Evolutionary conservation across 1,139 yeast species (phyloP), one percentile per base, ranked within the genome.

Genomic region (Lipomyces yarrowii): DNA sequence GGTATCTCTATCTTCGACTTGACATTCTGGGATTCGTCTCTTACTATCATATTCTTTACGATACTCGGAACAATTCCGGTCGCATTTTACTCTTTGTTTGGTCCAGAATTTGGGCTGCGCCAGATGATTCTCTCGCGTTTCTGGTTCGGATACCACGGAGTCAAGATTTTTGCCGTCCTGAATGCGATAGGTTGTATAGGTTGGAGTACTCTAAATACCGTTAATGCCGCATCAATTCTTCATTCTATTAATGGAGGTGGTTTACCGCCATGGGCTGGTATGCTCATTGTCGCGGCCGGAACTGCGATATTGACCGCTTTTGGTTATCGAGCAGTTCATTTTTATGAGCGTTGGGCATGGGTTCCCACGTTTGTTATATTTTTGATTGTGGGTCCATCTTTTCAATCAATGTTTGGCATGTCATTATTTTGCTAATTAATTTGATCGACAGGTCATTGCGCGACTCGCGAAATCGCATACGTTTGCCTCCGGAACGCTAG

Each of bases 181-280:
- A 92, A 92, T 76, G 85, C 88, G 74, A 78, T 92, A 73, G 96
- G 97, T 18, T 91, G 97, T 84, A 85, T 92, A 70, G 98, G 98
- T 71, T 92, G 98, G 98, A 92, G 96, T 78, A 91, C 96, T 21
- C 96, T 91, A 59, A 93, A 92, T 79, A 90, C 91, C 71, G 90
- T 92, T 86, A 89, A 92, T 35, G 87, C 96, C 48, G 96, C 97
- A 32, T 96, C 91, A 77, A 82, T 92, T 74, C 82, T 92, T 71
- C 87, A 89, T 78, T 86, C 90, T 76, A 88, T 91, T 70, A 90
- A 91, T 78, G 80, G 81, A 33, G 80, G 81, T 61, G 79, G 80
- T 59, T 82, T 90, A 69, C 98, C 98, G 56, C 89, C 96, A 56
- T 90, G 96, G 96, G 97, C 91, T 42, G 97, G 96, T 46, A 67